Conservation (phyloP, 495 filamentous ascomycete genomes). For the Hypoxylon perforatum region DNA sequence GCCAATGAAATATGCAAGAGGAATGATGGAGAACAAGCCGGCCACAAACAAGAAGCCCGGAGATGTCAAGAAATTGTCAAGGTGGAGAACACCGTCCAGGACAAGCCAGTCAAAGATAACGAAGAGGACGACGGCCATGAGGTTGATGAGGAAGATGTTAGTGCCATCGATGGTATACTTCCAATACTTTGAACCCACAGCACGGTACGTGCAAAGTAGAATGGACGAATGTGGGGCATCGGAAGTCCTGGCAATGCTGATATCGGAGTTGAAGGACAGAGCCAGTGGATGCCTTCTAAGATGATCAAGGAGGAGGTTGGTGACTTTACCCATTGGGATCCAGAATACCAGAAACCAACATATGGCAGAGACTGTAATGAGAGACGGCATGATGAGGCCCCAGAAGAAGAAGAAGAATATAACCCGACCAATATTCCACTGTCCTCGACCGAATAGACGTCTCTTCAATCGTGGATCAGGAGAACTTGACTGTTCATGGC, state of each 20-base stretch:
- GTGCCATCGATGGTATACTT: constrained; percentile 99
- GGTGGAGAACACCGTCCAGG: constrained; percentile 70
- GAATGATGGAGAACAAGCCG: constrained; percentile 91
- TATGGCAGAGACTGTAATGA: constrained; percentile 84
- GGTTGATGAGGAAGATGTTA: constrained; percentile 98
- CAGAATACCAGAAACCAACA: constrained; percentile 98
- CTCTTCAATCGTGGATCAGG: constrained; percentile 73
- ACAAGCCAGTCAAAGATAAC: constrained; percentile 93
- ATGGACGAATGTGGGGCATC: constrained; percentile 83
- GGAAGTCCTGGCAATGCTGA: constrained; percentile 73
- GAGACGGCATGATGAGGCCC: constrained; percentile 87
- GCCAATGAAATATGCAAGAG: constrained; percentile 98
- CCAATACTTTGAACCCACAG: constrained; percentile 95
- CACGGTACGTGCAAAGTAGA: constrained; percentile 95
- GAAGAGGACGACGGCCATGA: constrained; percentile 89
- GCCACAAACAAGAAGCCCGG: constrained; percentile 87
- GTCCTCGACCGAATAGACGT: constrained; percentile 90
- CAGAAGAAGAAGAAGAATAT: constrained; percentile 99
- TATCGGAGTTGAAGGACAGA: constrained; percentile 90
- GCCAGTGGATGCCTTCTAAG: constrained; percentile 92
- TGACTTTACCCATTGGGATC: constrained; percentile 98
- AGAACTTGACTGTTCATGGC: constrained; percentile 42
- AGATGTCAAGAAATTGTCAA: constrained; percentile 77
- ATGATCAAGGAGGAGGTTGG: constrained; percentile 88
- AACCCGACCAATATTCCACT: constrained; percentile 94